Conservation (phyloP, 768 basidiomycete genomes). For the Thelephora aurantiotincta region DNA sequence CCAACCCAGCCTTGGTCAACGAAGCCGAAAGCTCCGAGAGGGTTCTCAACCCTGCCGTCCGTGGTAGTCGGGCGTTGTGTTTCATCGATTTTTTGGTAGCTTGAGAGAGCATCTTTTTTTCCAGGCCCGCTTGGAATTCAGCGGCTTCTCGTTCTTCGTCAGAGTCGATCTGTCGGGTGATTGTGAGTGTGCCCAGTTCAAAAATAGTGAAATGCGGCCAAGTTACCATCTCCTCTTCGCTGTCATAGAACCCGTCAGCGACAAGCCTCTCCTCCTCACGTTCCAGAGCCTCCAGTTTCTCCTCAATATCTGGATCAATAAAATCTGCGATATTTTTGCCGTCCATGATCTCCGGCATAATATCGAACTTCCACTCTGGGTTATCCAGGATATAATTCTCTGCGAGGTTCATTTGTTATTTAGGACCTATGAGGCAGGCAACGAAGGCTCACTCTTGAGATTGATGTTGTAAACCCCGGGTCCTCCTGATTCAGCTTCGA, state of each 20-base stretch:
- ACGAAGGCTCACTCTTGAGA: slow-evolving; percentile 54
- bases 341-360: slow-evolving; percentile 97
- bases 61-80: slow-evolving; percentile 68
- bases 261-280: slow-evolving; percentile 91
- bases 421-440: background rate
- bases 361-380: slow-evolving; percentile 90
- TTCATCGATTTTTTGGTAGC: slow-evolving; percentile 76
- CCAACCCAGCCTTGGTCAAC: slow-evolving; percentile 78
- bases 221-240: slow-evolving; percentile 73
- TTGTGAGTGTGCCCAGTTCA: background rate
- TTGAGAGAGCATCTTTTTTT: slow-evolving; percentile 60
- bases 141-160: slow-evolving; percentile 68
- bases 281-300: slow-evolving; percentile 94
- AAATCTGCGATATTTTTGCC: slow-evolving; percentile 99
- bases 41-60: slow-evolving; percentile 55
- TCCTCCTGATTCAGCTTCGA: slow-evolving; percentile 77
- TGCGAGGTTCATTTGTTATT: slow-evolving; percentile 17
- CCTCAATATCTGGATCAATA: slow-evolving; percentile 92
- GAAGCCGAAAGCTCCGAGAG: slow-evolving; percentile 64
- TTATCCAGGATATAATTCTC: slow-evolving; percentile 85
- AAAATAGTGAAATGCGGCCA: background rate
- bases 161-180: slow-evolving; percentile 27
- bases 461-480: slow-evolving; percentile 88
- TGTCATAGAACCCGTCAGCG: slow-evolving; percentile 90
- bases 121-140: slow-evolving; percentile 41